Percentiles rank a stretch among this genome's conserved stretches.
Conservation (phyloP, 768 basidiomycete species). For the Auriscalpium microsporum region DNA sequence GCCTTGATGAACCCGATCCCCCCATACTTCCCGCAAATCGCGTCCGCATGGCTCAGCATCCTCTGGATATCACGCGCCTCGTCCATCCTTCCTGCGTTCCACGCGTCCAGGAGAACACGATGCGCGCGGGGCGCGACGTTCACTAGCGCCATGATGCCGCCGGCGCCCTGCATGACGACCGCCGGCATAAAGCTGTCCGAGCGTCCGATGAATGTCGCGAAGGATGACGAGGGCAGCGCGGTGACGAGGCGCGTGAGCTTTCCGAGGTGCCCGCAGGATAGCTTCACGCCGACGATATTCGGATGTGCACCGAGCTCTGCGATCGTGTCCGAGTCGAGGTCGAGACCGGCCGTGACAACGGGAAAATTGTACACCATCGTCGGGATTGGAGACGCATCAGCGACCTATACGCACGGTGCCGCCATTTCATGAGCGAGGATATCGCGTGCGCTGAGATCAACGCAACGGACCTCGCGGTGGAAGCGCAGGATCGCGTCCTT, state of each 20-base stretch:
- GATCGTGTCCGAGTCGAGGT: slow-evolving; percentile 77
- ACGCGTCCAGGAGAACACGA: slow-evolving; percentile 7
- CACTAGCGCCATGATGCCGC: slow-evolving; percentile 56
- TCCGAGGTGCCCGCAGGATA: slow-evolving; percentile 80
- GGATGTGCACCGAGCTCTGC: slow-evolving; percentile 62
- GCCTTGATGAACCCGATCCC: slow-evolving; percentile 64
- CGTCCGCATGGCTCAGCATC: slow-evolving; percentile 57
- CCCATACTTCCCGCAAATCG: slow-evolving; percentile 53
- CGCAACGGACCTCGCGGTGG: slow-evolving; percentile 45
- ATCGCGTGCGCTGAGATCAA: not conserved
- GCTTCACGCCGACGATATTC: slow-evolving; percentile 79
- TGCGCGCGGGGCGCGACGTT: slow-evolving; percentile 33
- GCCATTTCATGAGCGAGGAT: not conserved
- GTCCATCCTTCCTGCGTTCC: slow-evolving; percentile 33
- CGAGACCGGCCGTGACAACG: slow-evolving; percentile 68
- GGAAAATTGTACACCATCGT: slow-evolving; percentile 86
- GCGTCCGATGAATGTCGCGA: slow-evolving; percentile 70
- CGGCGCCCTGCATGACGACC: slow-evolving; percentile 53
- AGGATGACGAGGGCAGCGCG: slow-evolving; percentile 41
- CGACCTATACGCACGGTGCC: slow-evolving; percentile 38
- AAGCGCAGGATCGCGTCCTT: slow-evolving; percentile 55
- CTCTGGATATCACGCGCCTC: slow-evolving; percentile 58
- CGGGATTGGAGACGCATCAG: slow-evolving; percentile 59
- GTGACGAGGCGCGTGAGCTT: slow-evolving; percentile 72
- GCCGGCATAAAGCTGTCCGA: slow-evolving; percentile 62